Conservation (phyloP, 2,329 filamentous ascomycete genomes). For the Chrysoporthe cubensis region DNA sequence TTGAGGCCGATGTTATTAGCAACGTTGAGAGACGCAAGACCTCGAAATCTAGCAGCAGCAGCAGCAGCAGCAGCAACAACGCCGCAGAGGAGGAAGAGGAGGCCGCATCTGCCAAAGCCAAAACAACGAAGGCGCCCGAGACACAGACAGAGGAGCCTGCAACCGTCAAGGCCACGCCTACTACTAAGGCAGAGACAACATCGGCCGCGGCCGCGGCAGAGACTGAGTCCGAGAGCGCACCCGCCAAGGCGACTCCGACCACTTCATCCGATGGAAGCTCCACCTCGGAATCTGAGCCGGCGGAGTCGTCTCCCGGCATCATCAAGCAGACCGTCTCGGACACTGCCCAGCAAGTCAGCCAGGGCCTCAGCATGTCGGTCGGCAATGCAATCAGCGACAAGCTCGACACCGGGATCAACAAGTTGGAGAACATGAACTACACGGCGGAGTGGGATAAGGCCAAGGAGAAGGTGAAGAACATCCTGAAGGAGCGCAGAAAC, state of each 20-base stretch:
- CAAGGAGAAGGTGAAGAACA: slow-evolving; percentile 7
- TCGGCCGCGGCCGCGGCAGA: background rate
- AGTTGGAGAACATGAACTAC: slow-evolving; percentile 11
- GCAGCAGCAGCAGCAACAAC: background rate
- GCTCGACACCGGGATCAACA: background rate
- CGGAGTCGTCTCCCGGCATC: background rate
- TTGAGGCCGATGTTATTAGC: background rate
- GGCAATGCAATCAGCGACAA: background rate
- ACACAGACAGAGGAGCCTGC: background rate
- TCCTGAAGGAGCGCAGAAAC: background rate
- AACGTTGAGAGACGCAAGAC: background rate
- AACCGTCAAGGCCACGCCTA: background rate
- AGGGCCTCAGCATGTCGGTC: background rate
- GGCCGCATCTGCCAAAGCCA: background rate
- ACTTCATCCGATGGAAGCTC: background rate
- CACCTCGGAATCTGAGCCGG: background rate
- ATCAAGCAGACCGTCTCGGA: background rate
- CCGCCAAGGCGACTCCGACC: background rate
- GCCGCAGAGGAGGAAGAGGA: background rate
- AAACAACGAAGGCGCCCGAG: background rate
- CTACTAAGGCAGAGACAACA: background rate
- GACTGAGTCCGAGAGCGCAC: background rate
- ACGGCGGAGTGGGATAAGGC: slow-evolving; percentile 1
- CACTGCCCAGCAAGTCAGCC: background rate
- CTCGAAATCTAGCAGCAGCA: background rate